Percentiles rank a stretch among this genome's conserved stretches.
phyloP scores from a whole-genome alignment of 116 monocot species.

The Trichopus zeylanicus region DNA sequence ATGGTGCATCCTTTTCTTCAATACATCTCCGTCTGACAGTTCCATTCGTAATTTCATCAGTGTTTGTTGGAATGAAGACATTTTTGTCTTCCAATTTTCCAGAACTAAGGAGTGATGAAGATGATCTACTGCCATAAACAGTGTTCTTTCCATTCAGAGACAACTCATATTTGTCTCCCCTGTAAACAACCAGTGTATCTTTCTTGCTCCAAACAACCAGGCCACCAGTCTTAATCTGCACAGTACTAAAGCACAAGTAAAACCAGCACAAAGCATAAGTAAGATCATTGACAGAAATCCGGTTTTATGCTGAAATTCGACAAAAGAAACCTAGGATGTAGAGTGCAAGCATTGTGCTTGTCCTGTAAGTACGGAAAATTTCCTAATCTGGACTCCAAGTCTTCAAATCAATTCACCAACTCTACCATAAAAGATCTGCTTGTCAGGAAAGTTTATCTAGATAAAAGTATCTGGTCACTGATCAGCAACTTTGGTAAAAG shows the following conservation, averaged over 20 bases:
- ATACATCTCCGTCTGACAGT: not conserved
- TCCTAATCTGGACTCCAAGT: no score
- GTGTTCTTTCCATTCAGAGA: conserved; percentile 2
- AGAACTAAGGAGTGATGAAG: conserved; percentile 1
- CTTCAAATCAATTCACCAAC: no score
- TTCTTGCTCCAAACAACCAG: conserved; percentile 73
- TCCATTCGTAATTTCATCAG: conserved; percentile 5
- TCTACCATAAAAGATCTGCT: no score
- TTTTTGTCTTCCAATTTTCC: not conserved
- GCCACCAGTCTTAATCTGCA: conserved; percentile 81
- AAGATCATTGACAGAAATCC: not conserved
- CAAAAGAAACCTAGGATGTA: not conserved
- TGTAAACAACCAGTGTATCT: conserved; percentile 63
- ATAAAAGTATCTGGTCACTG: no score
- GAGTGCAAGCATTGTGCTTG: not conserved
- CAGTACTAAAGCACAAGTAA: not conserved
- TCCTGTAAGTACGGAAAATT: no score
- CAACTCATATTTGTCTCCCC: conserved; percentile 20
- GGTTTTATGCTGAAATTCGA: not conserved
- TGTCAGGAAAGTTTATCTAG: no score
- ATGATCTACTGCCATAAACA: not conserved
- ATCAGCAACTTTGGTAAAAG: no score
- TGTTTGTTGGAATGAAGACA: not conserved
- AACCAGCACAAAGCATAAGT: not conserved
- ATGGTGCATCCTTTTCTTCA: conserved; percentile 2